Evolutionary conservation across 129 eudicot genomes (phyloP), one percentile per base, ranked within the genome.

Genomic region (Centaurea solstitialis): DNA sequence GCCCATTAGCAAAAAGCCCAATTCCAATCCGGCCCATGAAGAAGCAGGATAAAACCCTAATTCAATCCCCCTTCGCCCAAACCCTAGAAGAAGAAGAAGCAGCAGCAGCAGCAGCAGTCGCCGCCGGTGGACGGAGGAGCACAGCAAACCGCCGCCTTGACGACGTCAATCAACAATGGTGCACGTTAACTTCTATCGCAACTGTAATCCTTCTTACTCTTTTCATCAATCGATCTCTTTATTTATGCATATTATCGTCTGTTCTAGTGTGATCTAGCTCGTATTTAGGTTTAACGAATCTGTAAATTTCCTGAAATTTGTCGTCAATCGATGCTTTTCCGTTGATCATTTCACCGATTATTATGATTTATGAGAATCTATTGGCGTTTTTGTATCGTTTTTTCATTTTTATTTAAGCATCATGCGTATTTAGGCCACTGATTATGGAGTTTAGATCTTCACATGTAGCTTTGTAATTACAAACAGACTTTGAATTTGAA

Each of bases 131-230:
- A 70, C 23, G 74, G 26, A 70, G 11, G 74, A 70, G 2, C 47
- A 70, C 2, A 70, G 74, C 74, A 4, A 37, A n/a, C n/a, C n/a
- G n/a, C 3, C 26, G 50, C 74, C 11, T 6, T 1, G 41, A 35
- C 21, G 26, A 13, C 82, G 82, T 68, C 23, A 17, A 68, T 18
- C 82, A 68, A 78, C 75, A 18, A 78, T 78, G 82, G 82, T 78
- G 13, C 75, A 78, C 69, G 75, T 78, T 22, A 4, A 41, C 12
- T 78, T 78, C 75, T 78, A 78, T 75, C 75, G 82, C 50, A 78
- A 78, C 75, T 71, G 75, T 71, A 71, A 71, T 71, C 1, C 59
- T 39, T 20, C 4, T 39, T 20, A 2, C 11, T 71, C 20, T 8
- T 38, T 57, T n/a, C 22, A 17, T 57, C 65, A 17, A 57, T 57